Evolutionary conservation across 1,284 basidiomycete genomes (phyloP).

Genomic region (Vanrija pseudolonga): DNA sequence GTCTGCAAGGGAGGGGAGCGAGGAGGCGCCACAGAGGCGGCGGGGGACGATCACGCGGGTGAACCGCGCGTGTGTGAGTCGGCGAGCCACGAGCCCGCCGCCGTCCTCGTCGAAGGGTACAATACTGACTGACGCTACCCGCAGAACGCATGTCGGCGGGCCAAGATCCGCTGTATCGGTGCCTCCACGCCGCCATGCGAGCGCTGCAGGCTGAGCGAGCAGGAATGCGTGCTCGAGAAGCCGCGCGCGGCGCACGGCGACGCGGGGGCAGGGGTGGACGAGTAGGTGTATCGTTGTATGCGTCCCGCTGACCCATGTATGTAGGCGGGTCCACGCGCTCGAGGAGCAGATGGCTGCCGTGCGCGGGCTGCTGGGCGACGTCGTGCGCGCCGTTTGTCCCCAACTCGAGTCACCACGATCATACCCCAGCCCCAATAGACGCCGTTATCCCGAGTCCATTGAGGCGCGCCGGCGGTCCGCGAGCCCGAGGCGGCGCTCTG

Average conservation of each 20-base stretch:
- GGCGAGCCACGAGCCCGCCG: neutral
- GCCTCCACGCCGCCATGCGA: conserved; percentile 83
- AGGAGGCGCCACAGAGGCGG: neutral
- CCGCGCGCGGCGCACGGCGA: conserved; percentile 60
- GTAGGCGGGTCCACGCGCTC: conserved; percentile 73
- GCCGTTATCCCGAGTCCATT: no score
- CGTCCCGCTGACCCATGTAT: neutral
- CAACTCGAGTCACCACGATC: neutral
- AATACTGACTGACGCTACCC: neutral
- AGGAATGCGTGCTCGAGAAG: conserved; percentile 82
- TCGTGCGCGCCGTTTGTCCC: conserved; percentile 53
- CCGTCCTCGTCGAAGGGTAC: neutral
- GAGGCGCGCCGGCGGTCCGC: neutral
- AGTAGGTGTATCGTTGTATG: conserved; percentile 54
- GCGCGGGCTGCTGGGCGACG: conserved; percentile 67
- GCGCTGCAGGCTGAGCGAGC: conserved; percentile 70
- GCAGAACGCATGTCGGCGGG: conserved; percentile 23
- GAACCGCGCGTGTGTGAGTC: neutral
- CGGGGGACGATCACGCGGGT: conserved; percentile 4
- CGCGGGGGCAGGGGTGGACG: conserved; percentile 59
- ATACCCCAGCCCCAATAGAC: neutral
- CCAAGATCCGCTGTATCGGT: conserved; percentile 56
- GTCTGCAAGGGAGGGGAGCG: neutral
- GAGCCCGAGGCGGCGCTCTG: neutral
- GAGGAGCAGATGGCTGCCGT: conserved; percentile 72